Evolutionary conservation across 116 monocot genomes (phyloP).

Genomic region (Dioscorea cayenensis): DNA sequence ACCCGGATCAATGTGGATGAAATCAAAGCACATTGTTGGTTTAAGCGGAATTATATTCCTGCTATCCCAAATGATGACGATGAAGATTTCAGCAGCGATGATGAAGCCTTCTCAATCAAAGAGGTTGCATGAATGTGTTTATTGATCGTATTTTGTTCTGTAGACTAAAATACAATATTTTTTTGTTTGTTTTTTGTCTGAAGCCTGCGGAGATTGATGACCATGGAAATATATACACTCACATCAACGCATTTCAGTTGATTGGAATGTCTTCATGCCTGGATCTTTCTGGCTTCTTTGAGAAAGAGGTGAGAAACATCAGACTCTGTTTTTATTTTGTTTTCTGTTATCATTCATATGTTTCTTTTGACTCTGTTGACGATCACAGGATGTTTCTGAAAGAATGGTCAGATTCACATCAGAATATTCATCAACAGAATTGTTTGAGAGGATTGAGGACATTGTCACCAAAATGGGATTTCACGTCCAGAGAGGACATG

Average conservation of each 20-base stretch:
- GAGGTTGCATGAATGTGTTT: constrained; percentile 30
- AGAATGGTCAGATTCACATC: constrained; percentile 80
- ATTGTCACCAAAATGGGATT: constrained; percentile 63
- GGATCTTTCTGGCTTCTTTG: constrained; percentile 98
- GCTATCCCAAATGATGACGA: constrained; percentile 33
- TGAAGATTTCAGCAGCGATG: constrained; percentile 27
- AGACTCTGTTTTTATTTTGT: not conserved
- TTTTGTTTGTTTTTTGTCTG: constrained; percentile 2
- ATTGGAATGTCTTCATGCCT: constrained; percentile 94
- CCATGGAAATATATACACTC: constrained; percentile 12
- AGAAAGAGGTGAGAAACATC: constrained; percentile 60
- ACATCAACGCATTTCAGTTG: constrained; percentile 87
- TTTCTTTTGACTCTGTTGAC: not conserved
- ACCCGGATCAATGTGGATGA: constrained; percentile 30
- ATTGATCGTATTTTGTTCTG: not conserved
- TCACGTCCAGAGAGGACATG: constrained; percentile 48
- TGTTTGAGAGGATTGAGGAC: constrained; percentile 62
- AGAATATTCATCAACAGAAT: constrained; percentile 42
- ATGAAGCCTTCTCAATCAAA: constrained; percentile 23
- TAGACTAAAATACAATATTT: not conserved
- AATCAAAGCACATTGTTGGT: constrained; percentile 56
- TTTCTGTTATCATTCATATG: not conserved
- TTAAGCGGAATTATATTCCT: constrained; percentile 45
- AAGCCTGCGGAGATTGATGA: constrained; percentile 29
- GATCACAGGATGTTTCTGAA: constrained; percentile 59